These are phyloP conservation scores for Aspergillus cejpii DNA, from an alignment of 2,329 filamentous ascomycete species.

Conservation along the genomic window DNA sequence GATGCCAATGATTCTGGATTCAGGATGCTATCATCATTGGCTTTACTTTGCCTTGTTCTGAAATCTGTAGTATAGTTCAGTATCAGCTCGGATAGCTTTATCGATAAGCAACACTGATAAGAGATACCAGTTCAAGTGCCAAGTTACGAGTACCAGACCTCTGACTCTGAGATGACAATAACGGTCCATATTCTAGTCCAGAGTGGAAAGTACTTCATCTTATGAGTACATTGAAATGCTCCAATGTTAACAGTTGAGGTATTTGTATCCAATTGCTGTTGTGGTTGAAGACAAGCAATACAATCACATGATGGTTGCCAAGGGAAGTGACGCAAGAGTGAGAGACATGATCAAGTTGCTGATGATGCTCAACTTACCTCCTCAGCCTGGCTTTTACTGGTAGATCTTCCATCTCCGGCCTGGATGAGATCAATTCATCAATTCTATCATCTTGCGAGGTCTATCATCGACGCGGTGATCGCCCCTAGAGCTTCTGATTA, in stretches of 20 bases:
- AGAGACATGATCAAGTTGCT: constrained; percentile 2
- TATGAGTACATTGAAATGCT: too few species aligned
- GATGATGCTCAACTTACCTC: constrained; percentile 1
- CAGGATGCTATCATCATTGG: neutral
- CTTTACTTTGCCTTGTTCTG: neutral
- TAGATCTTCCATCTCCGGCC: neutral
- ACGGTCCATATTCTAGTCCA: neutral
- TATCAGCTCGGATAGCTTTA: neutral
- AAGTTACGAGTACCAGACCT: too few species aligned
- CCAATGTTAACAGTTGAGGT: too few species aligned
- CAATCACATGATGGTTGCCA: constrained; percentile 18
- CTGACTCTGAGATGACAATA: too few species aligned
- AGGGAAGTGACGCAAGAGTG: constrained; percentile 19
- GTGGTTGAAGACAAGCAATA: neutral
- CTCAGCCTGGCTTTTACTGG: constrained; percentile 1
- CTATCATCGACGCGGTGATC: neutral
- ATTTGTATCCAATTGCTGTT: neutral
- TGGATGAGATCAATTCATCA: neutral
- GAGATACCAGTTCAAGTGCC: too few species aligned
- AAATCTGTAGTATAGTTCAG: too few species aligned
- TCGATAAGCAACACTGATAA: neutral
- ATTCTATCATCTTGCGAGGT: neutral
- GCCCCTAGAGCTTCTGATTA: neutral
- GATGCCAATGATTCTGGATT: neutral
- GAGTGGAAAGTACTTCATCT: too few species aligned